phyloP scores from a whole-genome alignment of 164 flowering plant genomes.

The Cinnamomum chago region DNA sequence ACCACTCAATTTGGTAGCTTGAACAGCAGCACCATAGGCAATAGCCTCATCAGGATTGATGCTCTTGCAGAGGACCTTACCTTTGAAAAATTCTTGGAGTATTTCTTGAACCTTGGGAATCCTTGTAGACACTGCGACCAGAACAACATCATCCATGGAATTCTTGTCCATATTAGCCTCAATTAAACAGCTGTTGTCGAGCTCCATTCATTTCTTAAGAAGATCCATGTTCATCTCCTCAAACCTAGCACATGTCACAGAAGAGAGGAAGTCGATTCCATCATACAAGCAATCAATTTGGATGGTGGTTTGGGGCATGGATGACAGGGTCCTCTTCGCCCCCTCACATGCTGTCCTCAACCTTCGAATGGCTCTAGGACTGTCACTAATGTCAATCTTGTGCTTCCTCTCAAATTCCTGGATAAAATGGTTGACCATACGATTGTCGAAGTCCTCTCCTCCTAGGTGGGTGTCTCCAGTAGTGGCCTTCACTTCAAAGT shows the following conservation, averaged over 20 bases:
- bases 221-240: slow-evolving; percentile 11
- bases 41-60: no score
- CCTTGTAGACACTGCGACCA: slow-evolving; percentile 42
- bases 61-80: slow-evolving; percentile 30
- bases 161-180: slow-evolving; percentile 53
- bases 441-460: no score
- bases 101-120: slow-evolving; percentile 35
- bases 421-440: no score
- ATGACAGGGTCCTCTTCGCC: slow-evolving; percentile 53
- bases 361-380: slow-evolving; percentile 5
- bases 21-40: no score
- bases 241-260: slow-evolving; percentile 21
- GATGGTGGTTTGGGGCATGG: slow-evolving; percentile 46
- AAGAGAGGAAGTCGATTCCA: slow-evolving; percentile 50
- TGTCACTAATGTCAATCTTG: no score
- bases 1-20: no score
- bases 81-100: slow-evolving; percentile 57
- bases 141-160: slow-evolving; percentile 43
- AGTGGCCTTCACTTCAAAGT: slow-evolving; percentile 8
- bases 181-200: slow-evolving; percentile 44
- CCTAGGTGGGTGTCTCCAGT: no score
- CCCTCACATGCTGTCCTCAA: slow-evolving; percentile 19
- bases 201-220: slow-evolving; percentile 52
- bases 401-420: no score
- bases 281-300: slow-evolving; percentile 52